Base-by-base conservation (phyloP, 768 basidiomycete species). In the Auriculariales sp. region DNA sequence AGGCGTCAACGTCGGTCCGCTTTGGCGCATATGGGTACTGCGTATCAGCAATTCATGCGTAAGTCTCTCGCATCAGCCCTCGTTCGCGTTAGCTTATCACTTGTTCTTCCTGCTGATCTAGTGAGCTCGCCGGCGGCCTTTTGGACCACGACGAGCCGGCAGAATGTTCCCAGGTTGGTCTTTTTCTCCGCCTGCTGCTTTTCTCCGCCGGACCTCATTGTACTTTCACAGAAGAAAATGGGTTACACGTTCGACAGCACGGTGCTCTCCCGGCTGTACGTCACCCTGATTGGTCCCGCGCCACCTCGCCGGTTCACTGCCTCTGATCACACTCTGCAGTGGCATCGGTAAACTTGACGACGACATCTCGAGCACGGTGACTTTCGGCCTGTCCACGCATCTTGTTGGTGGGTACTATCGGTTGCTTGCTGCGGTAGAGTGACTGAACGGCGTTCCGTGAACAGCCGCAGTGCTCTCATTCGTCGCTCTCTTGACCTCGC, bases 11-110 rank as follows among this genome's bases (percentile, higher is more conserved):
- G 50, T 56, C 51, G 45, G 74, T 71, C 52, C 64, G 64, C 34
- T 74, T 80, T 59, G 79, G 80, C 50, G 71, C 79, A 47, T 83
- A 75, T 69, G 81, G 81, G 28, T 79, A 77, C 57, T 82, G 79
- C 61, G 63, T 71, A 32, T 70, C 72, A 28, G 66, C 64, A 15
- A 57, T 73, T 49, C 61, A 72, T 30, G 60, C 68, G 73, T 76
- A 60, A 58, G 66, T 58, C 36, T n/a, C n/a, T 28, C 12, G 24
- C 30, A 17, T 32, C 30, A 6, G 32, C 51, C 14, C 19, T 11
- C 32, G 27, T 27, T 17, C 1, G 15, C 3, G 7, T 33, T 9
- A 36, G 15, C 10, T 52, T 39, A 22, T n/a, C 29, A 15, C 29
- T 5, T 52, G 9, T 35, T 32, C 7, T 39, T 7, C 11, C 27